Percentiles rank a stretch among this genome's conserved stretches.
Conservation (phyloP, 1,139 yeast genomes). For the Hyphopichia khmerensis region DNA sequence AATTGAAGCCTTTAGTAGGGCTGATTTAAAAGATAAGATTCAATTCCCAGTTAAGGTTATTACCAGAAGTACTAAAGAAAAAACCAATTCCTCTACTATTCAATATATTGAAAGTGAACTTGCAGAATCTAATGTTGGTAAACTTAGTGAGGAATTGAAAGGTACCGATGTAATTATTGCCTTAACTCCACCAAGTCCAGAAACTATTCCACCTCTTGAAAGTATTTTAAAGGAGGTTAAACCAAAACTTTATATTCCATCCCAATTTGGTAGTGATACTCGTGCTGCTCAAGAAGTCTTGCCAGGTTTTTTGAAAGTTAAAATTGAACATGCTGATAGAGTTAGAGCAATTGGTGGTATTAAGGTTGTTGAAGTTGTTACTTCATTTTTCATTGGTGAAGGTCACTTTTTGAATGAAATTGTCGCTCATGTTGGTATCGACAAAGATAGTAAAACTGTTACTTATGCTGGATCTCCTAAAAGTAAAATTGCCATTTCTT, state of each 20-base stretch:
- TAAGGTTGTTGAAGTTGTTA: slow-evolving; percentile 50
- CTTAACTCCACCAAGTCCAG: slow-evolving; percentile 30
- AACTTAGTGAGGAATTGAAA: slow-evolving; percentile 31
- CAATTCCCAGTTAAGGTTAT: slow-evolving; percentile 51
- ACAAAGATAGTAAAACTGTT: slow-evolving; percentile 31
- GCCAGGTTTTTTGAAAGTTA: slow-evolving; percentile 36
- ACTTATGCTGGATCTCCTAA: slow-evolving; percentile 45
- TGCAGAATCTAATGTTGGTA: slow-evolving; percentile 23
- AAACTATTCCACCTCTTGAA: slow-evolving; percentile 23
- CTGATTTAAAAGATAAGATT: slow-evolving; percentile 42
- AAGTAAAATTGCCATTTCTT: slow-evolving; percentile 29
- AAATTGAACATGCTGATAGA: slow-evolving; percentile 36
- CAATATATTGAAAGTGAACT: slow-evolving; percentile 33
- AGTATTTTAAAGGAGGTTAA: slow-evolving; percentile 37
- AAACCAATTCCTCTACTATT: slow-evolving; percentile 34
- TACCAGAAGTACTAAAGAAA: slow-evolving; percentile 42
- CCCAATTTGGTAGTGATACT: slow-evolving; percentile 58
- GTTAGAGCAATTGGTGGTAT: slow-evolving; percentile 43
- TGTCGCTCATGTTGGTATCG: slow-evolving; percentile 39
- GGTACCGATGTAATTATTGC: slow-evolving; percentile 55
- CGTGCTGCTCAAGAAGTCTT: slow-evolving; percentile 19
- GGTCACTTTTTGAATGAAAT: slow-evolving; percentile 35
- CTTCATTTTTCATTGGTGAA: slow-evolving; percentile 45
- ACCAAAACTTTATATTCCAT: slow-evolving; percentile 58
- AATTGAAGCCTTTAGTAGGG: slow-evolving; percentile 42